Conservation (phyloP, 306 rosid species). For the Cicer yamashitae region DNA sequence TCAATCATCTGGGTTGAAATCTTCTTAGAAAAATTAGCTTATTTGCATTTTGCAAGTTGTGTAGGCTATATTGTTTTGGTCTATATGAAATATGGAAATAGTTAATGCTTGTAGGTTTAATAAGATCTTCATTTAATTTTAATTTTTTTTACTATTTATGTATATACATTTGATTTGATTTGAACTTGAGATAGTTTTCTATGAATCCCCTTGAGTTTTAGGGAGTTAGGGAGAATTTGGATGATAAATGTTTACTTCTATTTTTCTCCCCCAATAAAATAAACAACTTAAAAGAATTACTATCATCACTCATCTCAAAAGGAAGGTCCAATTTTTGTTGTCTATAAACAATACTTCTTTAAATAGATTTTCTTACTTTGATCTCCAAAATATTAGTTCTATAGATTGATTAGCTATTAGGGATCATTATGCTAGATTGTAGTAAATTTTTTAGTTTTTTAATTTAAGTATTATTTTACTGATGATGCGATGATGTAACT, state of each 20-base stretch:
- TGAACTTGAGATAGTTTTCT: neutral
- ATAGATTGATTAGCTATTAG: too few relatives aligned
- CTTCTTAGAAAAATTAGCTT: slow-evolving; percentile 21
- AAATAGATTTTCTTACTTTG: too few relatives aligned
- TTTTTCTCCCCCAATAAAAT: neutral
- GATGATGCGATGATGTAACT: too few relatives aligned
- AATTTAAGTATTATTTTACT: too few relatives aligned
- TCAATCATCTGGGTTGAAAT: slow-evolving; percentile 3
- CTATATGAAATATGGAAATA: neutral
- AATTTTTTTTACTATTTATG: neutral
- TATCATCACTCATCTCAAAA: too few relatives aligned
- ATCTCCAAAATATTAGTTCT: too few relatives aligned
- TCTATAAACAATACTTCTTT: too few relatives aligned
- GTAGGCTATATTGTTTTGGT: neutral
- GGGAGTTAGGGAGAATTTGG: neutral
- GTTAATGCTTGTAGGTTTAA: slow-evolving; percentile 20
- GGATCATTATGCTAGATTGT: too few relatives aligned
- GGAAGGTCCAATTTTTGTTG: too few relatives aligned
- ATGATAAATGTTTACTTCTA: neutral
- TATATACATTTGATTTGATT: slow-evolving; percentile 16
- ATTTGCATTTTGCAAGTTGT: slow-evolving; percentile 7
- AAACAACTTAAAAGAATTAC: too few relatives aligned
- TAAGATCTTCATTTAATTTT: slow-evolving; percentile 2
- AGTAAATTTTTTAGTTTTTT: too few relatives aligned
- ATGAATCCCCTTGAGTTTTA: slow-evolving; percentile 6